Base-by-base conservation (phyloP, 2,329 filamentous ascomycete genomes). In the Phaeosphaeriaceae sp. region DNA sequence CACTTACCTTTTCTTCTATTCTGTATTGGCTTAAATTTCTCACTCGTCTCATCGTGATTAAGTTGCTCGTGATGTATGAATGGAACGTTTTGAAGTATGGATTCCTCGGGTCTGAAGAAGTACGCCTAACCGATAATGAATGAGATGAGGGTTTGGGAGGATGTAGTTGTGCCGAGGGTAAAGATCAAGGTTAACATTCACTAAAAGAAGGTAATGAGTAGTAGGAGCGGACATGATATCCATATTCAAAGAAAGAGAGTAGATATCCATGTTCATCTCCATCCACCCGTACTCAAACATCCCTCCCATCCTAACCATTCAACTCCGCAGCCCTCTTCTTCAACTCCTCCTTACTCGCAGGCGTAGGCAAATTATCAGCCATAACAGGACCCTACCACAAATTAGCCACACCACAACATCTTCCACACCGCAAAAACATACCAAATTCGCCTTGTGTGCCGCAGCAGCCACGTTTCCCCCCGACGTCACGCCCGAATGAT, bases 301-400 rank as follows among this genome's bases (percentile, higher is more conserved):
- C 4, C 16, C 8, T 16, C 15, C 16, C 6, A 30, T 12, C 41
- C 49, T 76, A 75, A 61, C 79, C 78, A 68, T 80, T 80, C 59
- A 80, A 51, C 69, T 80, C 78, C 55, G 76, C 76, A n/a, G 75
- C 70, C 54, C 78, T 69, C 70, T 76, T 77, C 75, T 75, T 78
- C 34, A 79, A 64, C 60, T 78, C 77, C 57, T 79, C 78, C 66
- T 79, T 80, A 63, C 71, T 77, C 40, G 70, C 76, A 5, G 75
- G 70, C 64, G 77, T 64, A 17, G 72, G 73, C 29, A 81, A 60
- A 51, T 77, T 72, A 47, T 79, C 67, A 7, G 74, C 67, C n/a
- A 77, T 70, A 29, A 75, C 77, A 3, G 77, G 77, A 15, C 78
- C 78, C 73, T 76, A 41, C 39, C 33, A 43, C 5, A 39, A 5